Base-by-base conservation (phyloP, 2,329 filamentous ascomycete genomes). In the Verticillium klebahnii region DNA sequence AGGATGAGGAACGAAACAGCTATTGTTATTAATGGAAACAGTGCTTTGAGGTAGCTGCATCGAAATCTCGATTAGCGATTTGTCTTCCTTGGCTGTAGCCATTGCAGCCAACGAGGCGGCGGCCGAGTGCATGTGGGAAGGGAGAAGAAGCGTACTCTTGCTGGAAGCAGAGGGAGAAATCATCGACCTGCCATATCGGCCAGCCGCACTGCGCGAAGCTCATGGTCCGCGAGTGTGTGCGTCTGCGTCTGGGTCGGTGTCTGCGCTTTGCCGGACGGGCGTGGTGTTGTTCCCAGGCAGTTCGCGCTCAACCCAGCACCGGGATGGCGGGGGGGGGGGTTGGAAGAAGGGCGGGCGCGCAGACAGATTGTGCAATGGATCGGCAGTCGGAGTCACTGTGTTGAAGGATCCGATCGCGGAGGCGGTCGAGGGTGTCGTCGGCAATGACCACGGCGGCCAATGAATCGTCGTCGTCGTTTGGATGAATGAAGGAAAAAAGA, bases 11-110 rank as follows among this genome's bases (percentile, higher is more conserved):
- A 73, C 7, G 95, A 98, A 31, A 90, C 68, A 65, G 77, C 83
- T 74, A 93, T 85, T 62, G 89, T 81, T 64, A 88, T 77, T 64
- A 95, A 79, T 60, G 95, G 95, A 60, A 98, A 82, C 56, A 96
- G 80, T 64, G 91, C 86, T 75, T 91, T 89, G 60, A 96, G 84
- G 74, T 91, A 93, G 74, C 91, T 94, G 58, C 25, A 17, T 32
- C 57, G 12, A 40, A 15, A 25, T 14, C 31, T 57, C 56, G 32
- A 56, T 58, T 63, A 62, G 56, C 19, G 17, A 36, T 19, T 50
- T 17, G 17, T 17, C 39, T 3, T 32, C 37, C 8, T 23, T 11
- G 17, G 19, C n/a, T 50, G 45, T n/a, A 2, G 39, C 19, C 3
- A 12, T 50, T 12, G 19, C 23, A n/a, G 19, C 19, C n/a, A 23